These are phyloP conservation scores for Coccinonectria pachysandricola DNA, from an alignment of 2,329 filamentous ascomycete genomes.

Conservation along the genomic window DNA sequence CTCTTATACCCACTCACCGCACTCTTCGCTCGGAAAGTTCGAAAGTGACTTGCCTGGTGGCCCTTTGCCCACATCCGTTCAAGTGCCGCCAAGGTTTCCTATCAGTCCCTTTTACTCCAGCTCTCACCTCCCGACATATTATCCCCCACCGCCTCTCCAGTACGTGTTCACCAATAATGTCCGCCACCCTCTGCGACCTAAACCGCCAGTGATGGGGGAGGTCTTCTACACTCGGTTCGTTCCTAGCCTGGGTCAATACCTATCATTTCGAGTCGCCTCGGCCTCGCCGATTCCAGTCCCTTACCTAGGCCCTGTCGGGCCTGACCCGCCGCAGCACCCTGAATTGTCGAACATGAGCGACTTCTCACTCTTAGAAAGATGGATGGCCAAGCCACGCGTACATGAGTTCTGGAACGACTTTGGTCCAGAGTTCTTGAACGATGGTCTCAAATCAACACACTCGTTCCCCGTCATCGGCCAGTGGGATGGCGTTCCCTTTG, in stretches of 20 bases:
- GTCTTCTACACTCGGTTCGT: constrained; percentile 85
- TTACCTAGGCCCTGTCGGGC: constrained; percentile 49
- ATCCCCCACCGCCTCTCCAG: constrained; percentile 71
- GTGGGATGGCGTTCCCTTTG: constrained; percentile 93
- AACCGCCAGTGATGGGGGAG: constrained; percentile 82
- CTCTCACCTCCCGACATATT: constrained; percentile 84
- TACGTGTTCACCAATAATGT: constrained; percentile 70
- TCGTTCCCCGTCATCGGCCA: constrained; percentile 86
- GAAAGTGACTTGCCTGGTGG: constrained; percentile 30
- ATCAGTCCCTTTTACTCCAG: constrained; percentile 67
- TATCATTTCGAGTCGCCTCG: constrained; percentile 81
- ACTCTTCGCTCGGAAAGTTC: constrained; percentile 13
- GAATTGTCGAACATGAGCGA: constrained; percentile 40
- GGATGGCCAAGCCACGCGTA: constrained; percentile 83
- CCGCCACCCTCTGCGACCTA: constrained; percentile 77
- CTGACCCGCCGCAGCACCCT: constrained; percentile 27
- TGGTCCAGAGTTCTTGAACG: constrained; percentile 55
- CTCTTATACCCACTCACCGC: constrained; percentile 14
- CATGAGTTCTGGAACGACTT: constrained; percentile 72
- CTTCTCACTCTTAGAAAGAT: constrained; percentile 58
- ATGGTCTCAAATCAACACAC: constrained; percentile 55
- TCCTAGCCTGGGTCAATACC: constrained; percentile 69
- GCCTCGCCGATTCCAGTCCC: constrained; percentile 52
- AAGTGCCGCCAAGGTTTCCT: constrained; percentile 28
- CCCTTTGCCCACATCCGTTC: constrained; percentile 25